These are phyloP conservation scores for Halenospora varia DNA, from an alignment of 495 filamentous ascomycete genomes.

Conservation along the genomic window DNA sequence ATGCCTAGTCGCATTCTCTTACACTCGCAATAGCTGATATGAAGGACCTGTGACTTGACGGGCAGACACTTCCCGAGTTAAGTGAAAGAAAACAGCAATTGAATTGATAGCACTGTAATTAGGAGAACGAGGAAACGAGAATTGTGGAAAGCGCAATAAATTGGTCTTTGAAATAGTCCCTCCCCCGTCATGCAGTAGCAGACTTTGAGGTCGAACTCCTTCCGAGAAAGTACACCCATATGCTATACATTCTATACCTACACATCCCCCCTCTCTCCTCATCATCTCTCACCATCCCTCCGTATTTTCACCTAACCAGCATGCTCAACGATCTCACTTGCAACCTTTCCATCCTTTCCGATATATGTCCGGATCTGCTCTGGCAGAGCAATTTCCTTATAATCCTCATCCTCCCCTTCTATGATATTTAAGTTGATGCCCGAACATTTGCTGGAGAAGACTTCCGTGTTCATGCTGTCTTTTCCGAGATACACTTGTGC, in stretches of 20 bases:
- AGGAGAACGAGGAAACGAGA: too few relatives aligned
- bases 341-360: constrained; percentile 60
- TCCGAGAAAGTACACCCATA: neutral
- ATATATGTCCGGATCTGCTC: constrained; percentile 84
- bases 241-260: constrained; percentile 8
- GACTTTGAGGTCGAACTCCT: neutral
- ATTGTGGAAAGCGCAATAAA: too few relatives aligned
- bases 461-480: constrained; percentile 69
- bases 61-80: too few relatives aligned
- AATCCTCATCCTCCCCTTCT: constrained; percentile 66
- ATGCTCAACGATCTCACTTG: constrained; percentile 88
- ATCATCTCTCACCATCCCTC: neutral
- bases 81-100: too few relatives aligned
- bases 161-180: too few relatives aligned
- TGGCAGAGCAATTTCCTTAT: constrained; percentile 78
- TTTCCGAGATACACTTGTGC: constrained; percentile 80
- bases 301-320: constrained; percentile 49
- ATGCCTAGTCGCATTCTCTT: too few relatives aligned
- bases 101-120: too few relatives aligned
- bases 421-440: constrained; percentile 82
- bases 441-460: constrained; percentile 83
- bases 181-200: neutral
- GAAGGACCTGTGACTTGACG: too few relatives aligned
- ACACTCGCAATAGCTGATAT: too few relatives aligned
- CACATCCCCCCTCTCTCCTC: neutral